Conservation (phyloP, 2,329 filamentous ascomycete genomes). For the Clarireedia sp. region DNA sequence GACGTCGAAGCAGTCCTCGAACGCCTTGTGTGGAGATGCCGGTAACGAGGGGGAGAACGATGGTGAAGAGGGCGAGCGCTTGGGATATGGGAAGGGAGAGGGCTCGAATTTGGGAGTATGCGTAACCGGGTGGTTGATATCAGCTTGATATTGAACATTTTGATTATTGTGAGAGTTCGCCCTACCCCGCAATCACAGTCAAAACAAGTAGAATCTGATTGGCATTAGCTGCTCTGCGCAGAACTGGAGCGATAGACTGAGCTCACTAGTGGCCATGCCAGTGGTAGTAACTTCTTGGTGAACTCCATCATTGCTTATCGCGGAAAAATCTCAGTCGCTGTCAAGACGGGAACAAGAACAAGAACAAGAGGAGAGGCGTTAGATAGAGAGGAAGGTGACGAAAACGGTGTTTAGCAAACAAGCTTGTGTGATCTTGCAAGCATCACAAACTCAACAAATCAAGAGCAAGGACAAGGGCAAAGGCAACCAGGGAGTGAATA, state of each 20-base stretch:
- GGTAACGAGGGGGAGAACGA: slow-evolving; percentile 26
- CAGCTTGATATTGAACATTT: too few relatives aligned
- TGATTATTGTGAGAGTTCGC: not conserved
- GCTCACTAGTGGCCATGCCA: slow-evolving; percentile 20
- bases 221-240: slow-evolving; percentile 8
- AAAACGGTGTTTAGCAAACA: too few relatives aligned
- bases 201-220: slow-evolving; percentile 20
- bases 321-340: too few relatives aligned
- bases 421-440: too few relatives aligned
- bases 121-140: slow-evolving; percentile 17
- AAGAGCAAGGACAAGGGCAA: too few relatives aligned
- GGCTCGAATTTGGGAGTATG: slow-evolving; percentile 23
- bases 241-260: not conserved
- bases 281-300: slow-evolving; percentile 9
- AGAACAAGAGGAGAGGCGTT: too few relatives aligned
- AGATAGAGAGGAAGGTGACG: too few relatives aligned
- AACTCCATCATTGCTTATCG: too few relatives aligned
- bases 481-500: too few relatives aligned
- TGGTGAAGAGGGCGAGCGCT: slow-evolving; percentile 24
- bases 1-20: slow-evolving; percentile 16
- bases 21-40: slow-evolving; percentile 23
- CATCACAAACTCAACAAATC: too few relatives aligned
- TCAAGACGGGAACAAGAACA: too few relatives aligned
- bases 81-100: slow-evolving; percentile 26
- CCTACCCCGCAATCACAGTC: slow-evolving; percentile 24